Conservation (phyloP, 441 rosid genomes). For the Croton setiger region DNA sequence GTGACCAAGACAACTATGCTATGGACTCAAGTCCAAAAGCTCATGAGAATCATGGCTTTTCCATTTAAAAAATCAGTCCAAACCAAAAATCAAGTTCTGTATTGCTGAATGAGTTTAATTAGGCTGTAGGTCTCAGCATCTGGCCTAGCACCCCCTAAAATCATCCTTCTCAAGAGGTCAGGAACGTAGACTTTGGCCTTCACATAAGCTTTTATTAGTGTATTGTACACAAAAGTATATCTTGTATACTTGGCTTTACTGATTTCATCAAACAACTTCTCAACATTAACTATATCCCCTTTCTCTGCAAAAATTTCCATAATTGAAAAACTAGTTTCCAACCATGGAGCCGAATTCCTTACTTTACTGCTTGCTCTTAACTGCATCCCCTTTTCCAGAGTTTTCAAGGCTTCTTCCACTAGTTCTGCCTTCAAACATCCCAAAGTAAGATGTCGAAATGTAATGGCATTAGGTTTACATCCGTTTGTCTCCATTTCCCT, state of each 20-base stretch:
- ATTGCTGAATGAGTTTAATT: constrained; percentile 42
- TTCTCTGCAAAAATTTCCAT: constrained; percentile 67
- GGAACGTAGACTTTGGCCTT: constrained; percentile 64
- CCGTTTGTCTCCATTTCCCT: constrained; percentile 51
- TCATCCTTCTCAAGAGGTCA: constrained; percentile 76
- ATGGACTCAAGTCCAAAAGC: neutral
- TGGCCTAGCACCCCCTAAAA: constrained; percentile 82
- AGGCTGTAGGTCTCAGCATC: constrained; percentile 88
- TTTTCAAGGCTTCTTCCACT: constrained; percentile 59
- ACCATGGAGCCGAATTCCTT: constrained; percentile 70
- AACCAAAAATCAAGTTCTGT: neutral
- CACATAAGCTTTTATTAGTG: constrained; percentile 72
- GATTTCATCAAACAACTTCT: constrained; percentile 67
- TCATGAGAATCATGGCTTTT: neutral
- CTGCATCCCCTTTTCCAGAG: constrained; percentile 50
- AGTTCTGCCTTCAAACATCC: constrained; percentile 71
- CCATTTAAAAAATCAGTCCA: neutral
- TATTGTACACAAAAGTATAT: constrained; percentile 70
- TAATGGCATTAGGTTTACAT: constrained; percentile 73
- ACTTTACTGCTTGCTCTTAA: constrained; percentile 47
- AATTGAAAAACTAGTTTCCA: constrained; percentile 70
- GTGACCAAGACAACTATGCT: neutral
- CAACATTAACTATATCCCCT: constrained; percentile 64
- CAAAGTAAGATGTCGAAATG: constrained; percentile 74
- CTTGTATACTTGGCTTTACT: constrained; percentile 56